Conservation (phyloP, 2,329 filamentous ascomycete genomes). For the Monilinia vaccinii-corymbosi region DNA sequence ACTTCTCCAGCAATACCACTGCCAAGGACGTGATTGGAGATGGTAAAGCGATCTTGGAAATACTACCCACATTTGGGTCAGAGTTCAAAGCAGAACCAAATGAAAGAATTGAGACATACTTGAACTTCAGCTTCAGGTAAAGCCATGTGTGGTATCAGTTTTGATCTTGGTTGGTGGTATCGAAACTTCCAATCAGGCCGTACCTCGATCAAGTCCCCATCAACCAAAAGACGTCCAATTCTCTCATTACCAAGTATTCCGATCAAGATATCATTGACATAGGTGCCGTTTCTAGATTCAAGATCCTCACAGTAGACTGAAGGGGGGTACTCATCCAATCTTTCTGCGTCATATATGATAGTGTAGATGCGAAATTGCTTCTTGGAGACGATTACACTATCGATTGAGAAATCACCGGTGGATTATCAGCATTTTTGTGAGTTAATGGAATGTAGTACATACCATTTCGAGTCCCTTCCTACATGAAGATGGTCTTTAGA, state of each 20-base stretch:
- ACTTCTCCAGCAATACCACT: conserved; percentile 45
- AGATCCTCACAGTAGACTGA: conserved; percentile 49
- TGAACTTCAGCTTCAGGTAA: conserved; percentile 31
- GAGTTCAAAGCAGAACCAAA: background rate
- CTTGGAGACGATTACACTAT: conserved; percentile 37
- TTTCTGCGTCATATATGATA: conserved; percentile 38
- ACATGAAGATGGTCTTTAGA: conserved; percentile 12
- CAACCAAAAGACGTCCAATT: conserved; percentile 38
- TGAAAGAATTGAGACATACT: conserved; percentile 18
- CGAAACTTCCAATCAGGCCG: conserved; percentile 32
- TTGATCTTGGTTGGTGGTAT: conserved; percentile 26
- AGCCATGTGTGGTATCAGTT: conserved; percentile 10
- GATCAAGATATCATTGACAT: conserved; percentile 39
- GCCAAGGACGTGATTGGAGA: conserved; percentile 44
- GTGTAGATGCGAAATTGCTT: conserved; percentile 48
- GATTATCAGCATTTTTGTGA: background rate
- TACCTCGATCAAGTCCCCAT: conserved; percentile 41
- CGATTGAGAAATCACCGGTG: conserved; percentile 34
- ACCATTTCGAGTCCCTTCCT: conserved; percentile 28
- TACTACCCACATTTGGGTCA: conserved; percentile 26
- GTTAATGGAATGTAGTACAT: background rate
- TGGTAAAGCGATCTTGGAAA: conserved; percentile 39
- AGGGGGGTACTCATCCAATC: conserved; percentile 22
- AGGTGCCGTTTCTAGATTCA: conserved; percentile 45
- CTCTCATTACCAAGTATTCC: conserved; percentile 32